These are phyloP conservation scores for Avena sativa DNA, from an alignment of 176 grass and related monocot genomes.

Conservation along the genomic window DNA sequence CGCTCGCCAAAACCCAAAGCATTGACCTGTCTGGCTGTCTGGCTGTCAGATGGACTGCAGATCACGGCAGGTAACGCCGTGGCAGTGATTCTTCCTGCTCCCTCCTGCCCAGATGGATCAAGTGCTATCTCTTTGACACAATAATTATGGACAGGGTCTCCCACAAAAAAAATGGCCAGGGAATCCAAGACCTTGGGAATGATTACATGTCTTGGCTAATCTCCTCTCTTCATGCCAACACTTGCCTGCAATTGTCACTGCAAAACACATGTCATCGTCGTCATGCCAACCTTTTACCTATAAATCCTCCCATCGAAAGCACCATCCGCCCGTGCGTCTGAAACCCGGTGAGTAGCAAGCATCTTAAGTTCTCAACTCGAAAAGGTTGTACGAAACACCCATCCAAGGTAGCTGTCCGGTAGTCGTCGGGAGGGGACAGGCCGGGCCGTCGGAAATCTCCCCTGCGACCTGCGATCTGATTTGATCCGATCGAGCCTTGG, in stretches of 20 bases:
- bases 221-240: no score
- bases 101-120: background rate
- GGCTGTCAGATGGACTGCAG: conserved; percentile 9
- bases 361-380: background rate
- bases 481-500: background rate
- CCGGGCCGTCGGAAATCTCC: background rate
- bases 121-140: background rate
- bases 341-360: background rate
- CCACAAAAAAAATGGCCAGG: no score
- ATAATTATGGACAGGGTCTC: background rate
- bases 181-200: no score
- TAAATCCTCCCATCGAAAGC: no score
- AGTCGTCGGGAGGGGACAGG: background rate
- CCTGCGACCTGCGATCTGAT: background rate
- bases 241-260: no score
- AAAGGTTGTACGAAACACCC: conserved; percentile 20
- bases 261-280: no score
- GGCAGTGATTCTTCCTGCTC: conserved; percentile 42
- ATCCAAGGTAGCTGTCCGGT: background rate
- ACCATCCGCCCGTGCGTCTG: background rate
- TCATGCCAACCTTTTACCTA: no score
- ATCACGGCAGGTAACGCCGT: conserved; percentile 17
- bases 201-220: no score
- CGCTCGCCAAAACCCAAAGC: conserved; percentile 38
- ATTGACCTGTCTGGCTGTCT: conserved; percentile 32